A percentile compares a stretch with the other conserved stretches of the same genome.
Evolutionary conservation across 2,329 filamentous ascomycete species (phyloP).

Genomic region (Fusarium tanahbumbuense): DNA sequence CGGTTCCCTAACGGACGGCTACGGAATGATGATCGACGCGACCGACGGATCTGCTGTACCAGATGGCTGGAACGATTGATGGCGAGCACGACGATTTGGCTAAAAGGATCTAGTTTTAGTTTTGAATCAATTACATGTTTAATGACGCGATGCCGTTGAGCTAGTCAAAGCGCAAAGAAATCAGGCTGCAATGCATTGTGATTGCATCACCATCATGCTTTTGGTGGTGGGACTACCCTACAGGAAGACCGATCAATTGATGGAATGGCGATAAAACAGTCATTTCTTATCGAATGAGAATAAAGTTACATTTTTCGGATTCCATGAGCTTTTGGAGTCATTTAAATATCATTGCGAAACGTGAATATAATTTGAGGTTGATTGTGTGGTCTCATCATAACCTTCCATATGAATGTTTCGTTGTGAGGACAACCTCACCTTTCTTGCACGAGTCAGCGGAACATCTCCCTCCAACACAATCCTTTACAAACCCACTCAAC

Average conservation of each 20-base stretch:
- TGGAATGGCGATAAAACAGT: neutral
- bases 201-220: neutral
- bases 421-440: too few species aligned
- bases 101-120: neutral
- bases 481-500: neutral
- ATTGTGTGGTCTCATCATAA: neutral
- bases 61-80: neutral
- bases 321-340: accelerated
- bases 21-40: neutral
- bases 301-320: neutral
- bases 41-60: neutral
- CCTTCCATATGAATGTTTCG: neutral
- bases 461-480: neutral
- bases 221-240: neutral
- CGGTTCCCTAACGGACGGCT: neutral
- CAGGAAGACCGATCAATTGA: neutral
- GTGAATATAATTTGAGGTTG: accelerated
- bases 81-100: neutral
- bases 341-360: accelerated
- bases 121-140: neutral
- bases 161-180: neutral
- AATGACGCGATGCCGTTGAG: neutral
- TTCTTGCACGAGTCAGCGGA: too few species aligned
- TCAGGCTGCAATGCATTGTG: neutral
- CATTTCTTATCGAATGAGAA: accelerated